Conservation (phyloP, 495 filamentous ascomycete species). For the Annulohypoxylon maeteangense region DNA sequence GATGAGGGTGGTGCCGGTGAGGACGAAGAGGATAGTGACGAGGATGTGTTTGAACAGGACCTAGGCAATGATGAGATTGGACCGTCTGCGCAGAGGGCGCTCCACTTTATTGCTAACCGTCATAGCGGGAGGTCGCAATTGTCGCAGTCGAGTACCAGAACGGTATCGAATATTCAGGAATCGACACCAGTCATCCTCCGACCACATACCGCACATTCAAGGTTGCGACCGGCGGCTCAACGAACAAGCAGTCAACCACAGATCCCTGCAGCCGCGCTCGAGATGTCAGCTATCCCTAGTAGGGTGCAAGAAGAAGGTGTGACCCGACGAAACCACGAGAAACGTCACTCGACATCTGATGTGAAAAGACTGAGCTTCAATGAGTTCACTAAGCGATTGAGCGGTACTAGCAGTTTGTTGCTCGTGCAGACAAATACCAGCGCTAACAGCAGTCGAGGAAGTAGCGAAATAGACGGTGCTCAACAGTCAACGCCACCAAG, state of each 20-base stretch:
- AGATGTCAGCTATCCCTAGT: conserved; percentile 31
- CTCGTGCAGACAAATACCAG: conserved; percentile 64
- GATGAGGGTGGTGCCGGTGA: conserved; percentile 49
- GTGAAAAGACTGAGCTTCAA: conserved; percentile 63
- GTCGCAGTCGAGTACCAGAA: conserved; percentile 21
- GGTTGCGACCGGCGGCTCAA: conserved; percentile 52
- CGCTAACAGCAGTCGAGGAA: conserved; percentile 58
- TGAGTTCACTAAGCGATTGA: conserved; percentile 65
- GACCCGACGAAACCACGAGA: conserved; percentile 48
- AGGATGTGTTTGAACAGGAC: conserved; percentile 51
- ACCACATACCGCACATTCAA: conserved; percentile 59
- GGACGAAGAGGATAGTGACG: conserved; percentile 55
- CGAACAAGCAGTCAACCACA: conserved; percentile 59
- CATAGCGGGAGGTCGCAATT: conserved; percentile 35
- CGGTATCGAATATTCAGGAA: conserved; percentile 24
- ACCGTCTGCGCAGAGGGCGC: conserved; percentile 54
- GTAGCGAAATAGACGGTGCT: conserved; percentile 52
- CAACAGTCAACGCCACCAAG: conserved; percentile 43
- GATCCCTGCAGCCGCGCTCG: conserved; percentile 43
- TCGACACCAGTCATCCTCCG: conserved; percentile 43
- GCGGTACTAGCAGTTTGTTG: conserved; percentile 63
- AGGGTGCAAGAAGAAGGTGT: conserved; percentile 28
- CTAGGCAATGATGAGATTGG: conserved; percentile 50
- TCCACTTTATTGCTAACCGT: conserved; percentile 62
- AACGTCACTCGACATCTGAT: conserved; percentile 58